A percentile compares a stretch with the other conserved stretches of the same genome.
Evolutionary conservation across 176 grass and related monocot species (phyloP).

Genomic region (barley (Hordeum vulgare)): MorexV3_pseudomolecules_assembly NC_058520.1:139306042-139306541

Average conservation of each 20-base stretch:
- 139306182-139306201: neutral
- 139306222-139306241: too few relatives aligned
- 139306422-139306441: neutral
- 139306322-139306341: too few relatives aligned
- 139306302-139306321: neutral
- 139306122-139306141: neutral
- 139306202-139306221: neutral
- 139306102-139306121: neutral
- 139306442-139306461: neutral
- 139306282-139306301: neutral
- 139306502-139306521: too few relatives aligned
- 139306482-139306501: too few relatives aligned
- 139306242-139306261: neutral
- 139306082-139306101: neutral
- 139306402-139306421: neutral
- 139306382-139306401: neutral
- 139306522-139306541: too few relatives aligned
- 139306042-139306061: neutral
- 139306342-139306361: neutral
- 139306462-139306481: too few relatives aligned
- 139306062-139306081: neutral
- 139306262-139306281: neutral
- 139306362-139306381: neutral
- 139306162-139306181: constrained; percentile 1
- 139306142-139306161: neutral